Percentiles rank a stretch among this genome's conserved stretches.
These are phyloP conservation scores for Penicillium italicum DNA, from an alignment of 2,329 filamentous ascomycete species.

Conservation along the genomic window DNA sequence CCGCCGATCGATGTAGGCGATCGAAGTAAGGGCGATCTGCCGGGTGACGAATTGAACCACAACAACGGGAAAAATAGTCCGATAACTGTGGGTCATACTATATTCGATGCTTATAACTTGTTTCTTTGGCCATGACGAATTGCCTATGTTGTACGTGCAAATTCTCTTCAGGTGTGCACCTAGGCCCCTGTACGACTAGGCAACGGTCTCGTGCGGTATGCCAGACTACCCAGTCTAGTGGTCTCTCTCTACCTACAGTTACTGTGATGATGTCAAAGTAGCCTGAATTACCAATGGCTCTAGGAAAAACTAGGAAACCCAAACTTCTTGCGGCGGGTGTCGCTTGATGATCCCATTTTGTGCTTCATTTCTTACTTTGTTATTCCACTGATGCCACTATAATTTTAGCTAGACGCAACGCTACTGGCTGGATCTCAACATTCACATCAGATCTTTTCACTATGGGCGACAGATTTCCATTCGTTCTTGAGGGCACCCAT, in stretches of 20 bases:
- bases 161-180: background rate
- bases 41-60: background rate
- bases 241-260: background rate
- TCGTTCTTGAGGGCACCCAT: background rate
- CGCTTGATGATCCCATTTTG: too few relatives aligned
- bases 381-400: background rate
- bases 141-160: background rate
- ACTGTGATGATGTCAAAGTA: background rate
- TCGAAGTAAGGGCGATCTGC: background rate
- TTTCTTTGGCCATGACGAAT: background rate
- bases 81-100: background rate
- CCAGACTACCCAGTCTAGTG: background rate
- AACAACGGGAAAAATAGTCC: background rate
- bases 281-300: background rate
- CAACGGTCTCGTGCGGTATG: background rate
- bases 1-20: background rate
- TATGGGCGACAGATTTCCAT: background rate
- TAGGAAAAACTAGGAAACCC: background rate
- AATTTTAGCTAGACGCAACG: background rate
- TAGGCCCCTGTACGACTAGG: background rate
- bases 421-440: background rate
- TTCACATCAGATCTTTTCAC: background rate
- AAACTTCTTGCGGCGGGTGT: background rate
- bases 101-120: background rate
- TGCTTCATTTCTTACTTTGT: background rate